Percentiles rank a stretch among this genome's conserved stretches.
Conservation (phyloP, 176 grass and related monocot genomes). For the Oryza australiensis region DNA sequence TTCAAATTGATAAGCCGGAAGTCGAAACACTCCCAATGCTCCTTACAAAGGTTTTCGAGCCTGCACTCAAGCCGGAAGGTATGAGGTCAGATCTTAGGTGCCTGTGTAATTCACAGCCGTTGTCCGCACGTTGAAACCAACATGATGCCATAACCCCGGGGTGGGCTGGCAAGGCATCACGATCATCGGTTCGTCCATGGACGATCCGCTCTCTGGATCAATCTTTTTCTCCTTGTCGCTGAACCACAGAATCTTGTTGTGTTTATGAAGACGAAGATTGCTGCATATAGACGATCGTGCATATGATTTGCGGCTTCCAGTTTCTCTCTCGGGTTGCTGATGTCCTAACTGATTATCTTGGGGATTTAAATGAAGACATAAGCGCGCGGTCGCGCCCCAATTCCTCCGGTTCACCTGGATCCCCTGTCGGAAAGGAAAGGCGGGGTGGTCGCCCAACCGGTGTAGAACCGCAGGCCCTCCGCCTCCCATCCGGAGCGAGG, state of each 20-base stretch:
- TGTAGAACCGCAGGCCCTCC: too few relatives aligned
- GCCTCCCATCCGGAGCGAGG: too few relatives aligned
- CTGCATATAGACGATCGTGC: not conserved
- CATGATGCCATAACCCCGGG: not conserved
- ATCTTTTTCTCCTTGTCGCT: not conserved
- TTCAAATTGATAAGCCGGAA: constrained; percentile 94
- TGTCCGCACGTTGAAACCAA: not conserved
- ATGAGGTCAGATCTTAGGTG: constrained; percentile 78
- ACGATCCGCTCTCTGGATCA: not conserved
- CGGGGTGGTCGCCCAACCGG: too few relatives aligned
- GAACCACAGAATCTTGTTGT: not conserved
- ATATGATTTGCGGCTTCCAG: constrained; percentile 45
- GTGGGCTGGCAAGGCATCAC: not conserved
- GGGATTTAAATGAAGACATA: constrained; percentile 81
- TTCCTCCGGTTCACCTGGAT: too few relatives aligned
- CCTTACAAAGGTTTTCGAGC: constrained; percentile 97
- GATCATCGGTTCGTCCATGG: not conserved
- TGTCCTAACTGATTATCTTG: constrained; percentile 84
- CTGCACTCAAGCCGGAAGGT: constrained; percentile 81
- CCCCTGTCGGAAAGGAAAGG: too few relatives aligned
- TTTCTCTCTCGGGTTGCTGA: constrained; percentile 83
- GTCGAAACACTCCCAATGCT: constrained; percentile 53
- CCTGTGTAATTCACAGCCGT: not conserved
- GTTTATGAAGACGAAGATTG: not conserved
- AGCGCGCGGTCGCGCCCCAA: too few relatives aligned